A percentile compares a stretch with the other conserved stretches of the same genome.
phyloP scores from a whole-genome alignment of 2,329 filamentous ascomycete genomes.

The Ophiocordyceps camponoti-rufipedis region DNA sequence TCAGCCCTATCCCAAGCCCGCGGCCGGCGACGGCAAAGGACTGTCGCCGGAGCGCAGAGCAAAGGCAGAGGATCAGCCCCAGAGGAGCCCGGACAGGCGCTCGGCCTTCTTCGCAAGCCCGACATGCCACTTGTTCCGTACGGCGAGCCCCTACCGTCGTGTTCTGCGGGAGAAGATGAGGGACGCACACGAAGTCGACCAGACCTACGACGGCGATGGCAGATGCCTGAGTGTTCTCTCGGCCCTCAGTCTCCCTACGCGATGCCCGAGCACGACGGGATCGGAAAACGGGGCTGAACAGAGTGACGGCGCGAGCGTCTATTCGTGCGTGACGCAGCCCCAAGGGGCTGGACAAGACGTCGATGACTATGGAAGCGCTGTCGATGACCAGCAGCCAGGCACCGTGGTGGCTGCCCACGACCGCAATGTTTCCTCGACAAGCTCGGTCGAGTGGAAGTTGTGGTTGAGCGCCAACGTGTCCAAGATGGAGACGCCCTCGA shows the following conservation, averaged over 20 bases:
- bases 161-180: constrained; percentile 29
- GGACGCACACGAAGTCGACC: constrained; percentile 11
- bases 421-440: constrained; percentile 21
- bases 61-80: constrained; percentile 4
- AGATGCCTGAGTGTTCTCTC: constrained; percentile 23
- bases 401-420: constrained; percentile 9
- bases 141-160: constrained; percentile 35
- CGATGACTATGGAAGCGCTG: not conserved
- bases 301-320: constrained; percentile 29
- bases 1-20: constrained; percentile 3
- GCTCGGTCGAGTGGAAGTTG: constrained; percentile 35
- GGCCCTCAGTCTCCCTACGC: constrained; percentile 18
- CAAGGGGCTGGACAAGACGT: not conserved
- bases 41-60: constrained; percentile 3
- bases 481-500: constrained; percentile 19
- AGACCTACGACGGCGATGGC: constrained; percentile 10
- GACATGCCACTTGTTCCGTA: constrained; percentile 30
- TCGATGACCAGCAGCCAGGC: not conserved
- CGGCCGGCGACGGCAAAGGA: constrained; percentile 3
- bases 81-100: constrained; percentile 18
- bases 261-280: constrained; percentile 18
- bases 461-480: constrained; percentile 34
- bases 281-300: constrained; percentile 20
- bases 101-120: constrained; percentile 35
- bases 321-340: constrained; percentile 16